Base-by-base conservation (phyloP, 257 asterid species). In the Solanum commersonii region DNA sequence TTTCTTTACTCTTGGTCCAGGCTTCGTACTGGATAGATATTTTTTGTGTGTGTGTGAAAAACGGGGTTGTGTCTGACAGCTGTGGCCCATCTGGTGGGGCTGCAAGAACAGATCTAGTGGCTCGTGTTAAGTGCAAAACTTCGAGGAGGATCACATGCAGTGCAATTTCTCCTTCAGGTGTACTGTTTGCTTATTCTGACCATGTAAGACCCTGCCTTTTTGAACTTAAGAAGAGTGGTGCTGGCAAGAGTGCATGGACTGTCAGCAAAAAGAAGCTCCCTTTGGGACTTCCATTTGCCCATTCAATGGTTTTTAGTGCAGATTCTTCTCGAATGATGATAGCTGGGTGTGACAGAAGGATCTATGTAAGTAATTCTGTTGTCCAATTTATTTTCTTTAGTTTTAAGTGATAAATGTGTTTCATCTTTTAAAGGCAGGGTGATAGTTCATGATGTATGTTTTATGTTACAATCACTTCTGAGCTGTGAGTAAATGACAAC, bases 61-160 rank as follows among this genome's bases (percentile, higher is more conserved):
- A 92, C 10, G 91, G 94, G 84, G 87, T 88, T 67, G 93, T 56
- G 87, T 91, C 96, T 76, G 92, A 93, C 49, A 49, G 73, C 27
- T 84, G 90, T 89, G 94, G 93, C n/a, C 91, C 94, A 74, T 92
- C 94, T 89, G 91, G 91, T 74, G 97, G 96, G 84, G 86, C 88
- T 88, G 96, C 97, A 63, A 87, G 88, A 63, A 92, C 94, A 14
- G 95, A 93, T 87, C 90, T 94, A 79, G 96, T 96, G 83, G 96
- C 98, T 76, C 94, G 95, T 34, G 94, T 94, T 87, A 93, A 93
- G 90, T 94, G 98, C 91, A 94, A 89, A 89, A 92, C 91, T 90
- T 90, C 98, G 86, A 94, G 96, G 92, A 97, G 93, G 95, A 96
- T 97, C 88, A 94, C 93, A 91, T 95, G 98, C 94, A 95, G 99